A percentile compares a stretch with the other conserved stretches of the same genome.
phyloP scores from a whole-genome alignment of 129 eudicot genomes.

The Helianthus annuus region HanXRQr2.0-SUNRISE NC_035436.2:190124559-190125058 shows the following conservation, averaged over 20 bases:
- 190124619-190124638: conserved; percentile 31
- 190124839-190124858: conserved; percentile 57
- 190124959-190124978: too few species aligned
- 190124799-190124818: conserved; percentile 45
- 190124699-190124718: background rate
- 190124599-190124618: conserved; percentile 40
- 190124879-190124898: too few species aligned
- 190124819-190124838: conserved; percentile 58
- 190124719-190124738: background rate
- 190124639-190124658: conserved; percentile 45
- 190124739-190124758: conserved; percentile 19
- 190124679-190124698: background rate
- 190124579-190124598: conserved; percentile 42
- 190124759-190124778: conserved; percentile 63
- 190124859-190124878: background rate
- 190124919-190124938: too few species aligned
- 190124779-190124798: conserved; percentile 49
- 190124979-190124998: too few species aligned
- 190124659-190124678: background rate
- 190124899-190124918: background rate
- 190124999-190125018: too few species aligned
- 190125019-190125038: too few species aligned
- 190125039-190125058: too few species aligned
- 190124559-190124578: conserved; percentile 36
- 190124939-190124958: too few species aligned